Evolutionary conservation across 495 filamentous ascomycete genomes (phyloP).

Genomic region (Penicillium pulvis): DNA sequence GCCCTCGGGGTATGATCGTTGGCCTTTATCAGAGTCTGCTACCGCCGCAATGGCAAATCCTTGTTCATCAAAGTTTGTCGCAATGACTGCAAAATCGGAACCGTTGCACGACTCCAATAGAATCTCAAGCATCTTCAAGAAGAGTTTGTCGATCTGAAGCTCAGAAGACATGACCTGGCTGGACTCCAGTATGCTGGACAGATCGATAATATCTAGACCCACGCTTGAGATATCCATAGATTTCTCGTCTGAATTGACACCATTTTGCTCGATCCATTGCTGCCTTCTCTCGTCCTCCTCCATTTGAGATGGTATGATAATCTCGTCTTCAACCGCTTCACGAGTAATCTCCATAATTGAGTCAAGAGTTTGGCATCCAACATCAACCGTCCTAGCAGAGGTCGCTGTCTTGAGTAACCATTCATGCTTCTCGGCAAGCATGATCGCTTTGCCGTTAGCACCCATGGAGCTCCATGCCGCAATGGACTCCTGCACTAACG

Average conservation of each 20-base stretch:
- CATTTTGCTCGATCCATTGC: constrained; percentile 75
- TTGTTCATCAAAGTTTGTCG: constrained; percentile 68
- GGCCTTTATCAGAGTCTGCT: constrained; percentile 67
- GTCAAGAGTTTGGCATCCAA: constrained; percentile 70
- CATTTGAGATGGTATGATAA: constrained; percentile 37
- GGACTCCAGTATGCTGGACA: constrained; percentile 83
- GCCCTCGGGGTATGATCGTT: constrained; percentile 56
- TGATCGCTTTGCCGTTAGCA: constrained; percentile 71
- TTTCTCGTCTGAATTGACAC: constrained; percentile 33
- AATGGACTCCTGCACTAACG: constrained; percentile 70
- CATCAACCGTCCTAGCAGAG: constrained; percentile 63
- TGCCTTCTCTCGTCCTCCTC: constrained; percentile 65
- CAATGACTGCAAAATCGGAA: constrained; percentile 77
- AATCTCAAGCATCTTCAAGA: constrained; percentile 88
- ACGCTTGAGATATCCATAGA: constrained; percentile 49
- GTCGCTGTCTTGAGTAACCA: constrained; percentile 69
- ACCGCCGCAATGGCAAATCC: constrained; percentile 79
- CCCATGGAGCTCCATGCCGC: constrained; percentile 73
- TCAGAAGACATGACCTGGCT: constrained; percentile 91
- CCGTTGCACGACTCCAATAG: constrained; percentile 84
- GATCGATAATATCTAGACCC: constrained; percentile 75
- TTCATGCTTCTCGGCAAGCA: constrained; percentile 69
- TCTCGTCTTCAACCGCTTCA: constrained; percentile 57
- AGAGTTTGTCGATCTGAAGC: constrained; percentile 77
- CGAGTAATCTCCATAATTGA: constrained; percentile 50